Conservation (phyloP, 805 yeast genomes). For the Cyberlindnera mycetangii region DNA sequence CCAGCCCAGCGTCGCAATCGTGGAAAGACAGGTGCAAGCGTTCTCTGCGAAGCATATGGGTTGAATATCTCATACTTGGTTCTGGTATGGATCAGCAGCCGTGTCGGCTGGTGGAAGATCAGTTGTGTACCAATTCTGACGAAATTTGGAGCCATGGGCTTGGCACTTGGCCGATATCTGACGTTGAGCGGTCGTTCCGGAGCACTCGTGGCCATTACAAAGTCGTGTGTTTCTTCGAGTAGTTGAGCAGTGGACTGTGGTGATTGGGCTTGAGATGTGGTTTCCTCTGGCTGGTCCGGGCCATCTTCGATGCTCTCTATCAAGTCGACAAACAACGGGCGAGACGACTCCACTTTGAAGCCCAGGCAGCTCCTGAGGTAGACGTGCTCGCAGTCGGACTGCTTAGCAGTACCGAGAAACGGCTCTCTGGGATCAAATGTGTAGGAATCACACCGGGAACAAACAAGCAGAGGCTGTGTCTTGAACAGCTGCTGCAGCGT, state of each 20-base stretch:
- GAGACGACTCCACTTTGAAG: no score
- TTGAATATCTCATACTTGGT: not conserved
- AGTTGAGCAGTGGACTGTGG: no score
- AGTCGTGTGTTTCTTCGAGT: not conserved
- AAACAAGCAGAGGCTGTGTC: not conserved
- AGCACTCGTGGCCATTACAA: not conserved
- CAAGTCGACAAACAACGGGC: not conserved
- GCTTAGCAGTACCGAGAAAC: not conserved
- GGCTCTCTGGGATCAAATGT: not conserved
- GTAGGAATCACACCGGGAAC: not conserved
- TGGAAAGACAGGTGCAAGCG: not conserved
- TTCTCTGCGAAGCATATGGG: not conserved
- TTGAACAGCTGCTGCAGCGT: not conserved
- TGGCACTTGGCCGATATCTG: not conserved
- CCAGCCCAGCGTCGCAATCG: not conserved
- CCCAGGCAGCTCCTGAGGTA: not conserved
- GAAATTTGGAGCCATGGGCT: not conserved
- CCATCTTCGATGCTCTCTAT: not conserved
- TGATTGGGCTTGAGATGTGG: not conserved
- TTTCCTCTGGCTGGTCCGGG: no score
- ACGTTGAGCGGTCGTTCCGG: not conserved
- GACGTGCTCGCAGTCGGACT: not conserved
- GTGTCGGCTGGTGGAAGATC: not conserved
- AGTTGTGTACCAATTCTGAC: not conserved
- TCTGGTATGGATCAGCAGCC: not conserved